These are phyloP conservation scores for Sideroxylon spinosum DNA, from an alignment of 179 eudicot genomes.

Conservation along the genomic window DNA sequence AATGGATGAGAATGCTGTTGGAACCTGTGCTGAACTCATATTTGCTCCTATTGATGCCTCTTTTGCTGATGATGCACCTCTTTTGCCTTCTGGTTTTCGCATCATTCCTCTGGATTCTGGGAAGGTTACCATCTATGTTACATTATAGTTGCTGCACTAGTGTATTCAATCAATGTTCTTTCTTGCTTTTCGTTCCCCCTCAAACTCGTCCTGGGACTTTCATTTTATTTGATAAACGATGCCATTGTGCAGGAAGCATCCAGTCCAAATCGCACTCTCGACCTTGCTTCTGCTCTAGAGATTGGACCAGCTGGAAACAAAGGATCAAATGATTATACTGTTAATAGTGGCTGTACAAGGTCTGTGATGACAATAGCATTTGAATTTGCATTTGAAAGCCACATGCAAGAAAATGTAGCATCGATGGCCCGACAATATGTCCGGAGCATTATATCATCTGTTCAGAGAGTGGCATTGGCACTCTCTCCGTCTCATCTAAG, in stretches of 20 bases:
- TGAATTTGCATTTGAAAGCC: constrained; percentile 70
- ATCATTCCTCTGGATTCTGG: constrained; percentile 84
- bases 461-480: constrained; percentile 73
- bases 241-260: constrained; percentile 53
- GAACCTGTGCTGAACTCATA: constrained; percentile 85
- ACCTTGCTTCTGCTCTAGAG: constrained; percentile 92
- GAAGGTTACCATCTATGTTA: constrained; percentile 29
- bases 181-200: neutral
- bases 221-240: neutral
- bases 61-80: constrained; percentile 96
- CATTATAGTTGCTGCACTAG: neutral
- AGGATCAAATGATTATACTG: constrained; percentile 40
- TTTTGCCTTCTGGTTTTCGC: constrained; percentile 94
- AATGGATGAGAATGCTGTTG: constrained; percentile 92
- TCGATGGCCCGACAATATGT: constrained; percentile 70
- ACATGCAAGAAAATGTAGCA: constrained; percentile 66
- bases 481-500: constrained; percentile 55
- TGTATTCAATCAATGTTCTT: neutral
- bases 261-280: constrained; percentile 77
- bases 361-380: constrained; percentile 85
- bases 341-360: constrained; percentile 46
- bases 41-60: constrained; percentile 98
- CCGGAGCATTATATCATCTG: constrained; percentile 65
- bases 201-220: neutral
- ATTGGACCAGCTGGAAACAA: constrained; percentile 69